Evolutionary conservation across 129 eudicot species (phyloP), one percentile per base, ranked within the genome.

Genomic region (Centrapalus pauciflorus): DNA sequence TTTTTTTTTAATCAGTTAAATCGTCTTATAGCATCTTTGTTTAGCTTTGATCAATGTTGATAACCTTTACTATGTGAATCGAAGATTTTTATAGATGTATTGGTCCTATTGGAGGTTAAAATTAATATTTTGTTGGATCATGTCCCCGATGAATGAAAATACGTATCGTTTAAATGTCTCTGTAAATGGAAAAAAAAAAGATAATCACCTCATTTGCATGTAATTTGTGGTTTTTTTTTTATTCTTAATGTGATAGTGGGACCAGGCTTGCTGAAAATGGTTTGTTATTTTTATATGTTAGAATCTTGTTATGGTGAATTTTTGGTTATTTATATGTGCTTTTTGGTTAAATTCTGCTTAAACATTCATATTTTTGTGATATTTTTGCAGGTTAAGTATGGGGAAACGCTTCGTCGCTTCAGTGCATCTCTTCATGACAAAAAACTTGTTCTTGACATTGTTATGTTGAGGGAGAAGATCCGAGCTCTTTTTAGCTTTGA

Each of bases 401-500:
- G 80, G 13, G 86, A 94, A 19, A 86, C 82, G 1, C 93, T 94
- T 8, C 57, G 99, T 61, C 97, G 99, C 20, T 86, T 94, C 75
- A 84, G 29, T 70, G 88, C 82, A 4, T 29, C 56, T 7, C n/a
- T 86, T 66, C 57, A 56, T 55, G 88, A 79, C 55, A 76, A 52
- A 19, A 55, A 68, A 19, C 82, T 94, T 64, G 79, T 52, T 61
- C 73, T 94, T 41, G 72, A 70, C 61, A 72, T 82, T 77, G 78
- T 33, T 25, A 77, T 69, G 37, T 55, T 94, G 71, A 89, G 83
- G 76, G 69, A 46, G 55, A 94, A 86, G 79, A 69, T 94, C 17
- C 60, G 70, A 33, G 10, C 55, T 12, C 88, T 89, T 27, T 94
- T 94, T 63, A 61, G 68, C 71, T 79, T 94, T 32, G 72, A 82